Evolutionary conservation across 179 eudicot species (phyloP).

Genomic region (Silene vulgaris): DNA sequence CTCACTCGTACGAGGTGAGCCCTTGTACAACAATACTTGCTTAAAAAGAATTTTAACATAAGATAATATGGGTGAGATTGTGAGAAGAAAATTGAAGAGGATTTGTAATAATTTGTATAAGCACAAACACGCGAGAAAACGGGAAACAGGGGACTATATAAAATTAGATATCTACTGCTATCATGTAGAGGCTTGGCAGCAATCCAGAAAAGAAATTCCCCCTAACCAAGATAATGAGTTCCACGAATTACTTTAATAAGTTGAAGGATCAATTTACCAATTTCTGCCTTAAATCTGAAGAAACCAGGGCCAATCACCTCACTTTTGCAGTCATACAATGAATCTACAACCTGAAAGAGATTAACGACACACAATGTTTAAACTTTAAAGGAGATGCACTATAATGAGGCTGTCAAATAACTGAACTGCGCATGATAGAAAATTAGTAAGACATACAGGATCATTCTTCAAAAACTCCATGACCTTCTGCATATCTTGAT

Average conservation of each 20-base stretch:
- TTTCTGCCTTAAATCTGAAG: conserved; percentile 96
- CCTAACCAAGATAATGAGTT: conserved; percentile 6
- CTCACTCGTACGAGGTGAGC: too few species aligned
- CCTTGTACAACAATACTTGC: too few species aligned
- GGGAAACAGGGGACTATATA: not conserved
- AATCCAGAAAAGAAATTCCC: too few species aligned
- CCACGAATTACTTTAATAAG: not conserved
- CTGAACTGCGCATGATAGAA: conserved; percentile 16
- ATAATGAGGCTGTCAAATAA: not conserved
- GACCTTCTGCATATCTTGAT: conserved; percentile 80
- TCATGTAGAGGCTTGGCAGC: not conserved
- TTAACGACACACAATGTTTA: conserved; percentile 1
- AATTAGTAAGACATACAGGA: conserved; percentile 46
- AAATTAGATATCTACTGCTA: not conserved
- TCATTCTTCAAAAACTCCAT: conserved; percentile 79
- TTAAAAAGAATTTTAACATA: too few species aligned
- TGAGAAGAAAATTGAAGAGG: not conserved
- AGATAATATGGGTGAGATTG: too few species aligned
- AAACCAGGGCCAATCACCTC: conserved; percentile 99
- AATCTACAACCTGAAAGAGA: conserved; percentile 73
- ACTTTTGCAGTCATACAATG: conserved; percentile 93
- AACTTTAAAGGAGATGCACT: not conserved
- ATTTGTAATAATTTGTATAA: not conserved
- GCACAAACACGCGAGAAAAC: not conserved
- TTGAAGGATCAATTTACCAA: conserved; percentile 42